A percentile compares a stretch with the other conserved stretches of the same genome.
phyloP scores from a whole-genome alignment of 202 grass and related monocot genomes.

The Hordeum pubiflorum region DNA sequence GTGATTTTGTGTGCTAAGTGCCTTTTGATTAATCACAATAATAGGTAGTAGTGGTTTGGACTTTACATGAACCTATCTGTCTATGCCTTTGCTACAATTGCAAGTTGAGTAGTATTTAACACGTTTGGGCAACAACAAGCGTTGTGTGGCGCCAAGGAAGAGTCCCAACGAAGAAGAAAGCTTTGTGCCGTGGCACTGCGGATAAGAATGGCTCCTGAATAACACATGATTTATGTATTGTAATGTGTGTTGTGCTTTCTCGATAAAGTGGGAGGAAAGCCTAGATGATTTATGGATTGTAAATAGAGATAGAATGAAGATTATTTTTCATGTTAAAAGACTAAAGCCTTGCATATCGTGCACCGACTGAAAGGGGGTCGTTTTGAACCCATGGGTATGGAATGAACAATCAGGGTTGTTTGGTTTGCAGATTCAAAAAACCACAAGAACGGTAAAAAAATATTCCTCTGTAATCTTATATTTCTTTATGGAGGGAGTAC shows the following conservation, averaged over 20 bases:
- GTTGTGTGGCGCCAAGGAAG: constrained; percentile 10
- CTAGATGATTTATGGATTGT: background rate
- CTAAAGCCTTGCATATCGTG: background rate
- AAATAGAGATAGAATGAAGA: background rate
- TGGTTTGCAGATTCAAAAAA: background rate
- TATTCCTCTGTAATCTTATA: no score
- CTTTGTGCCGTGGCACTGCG: background rate
- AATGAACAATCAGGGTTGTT: background rate
- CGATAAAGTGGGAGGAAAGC: no score
- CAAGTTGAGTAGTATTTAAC: constrained; percentile 35
- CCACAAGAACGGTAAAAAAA: background rate
- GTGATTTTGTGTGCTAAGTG: constrained; percentile 40
- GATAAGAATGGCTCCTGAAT: background rate
- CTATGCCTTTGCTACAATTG: constrained; percentile 27
- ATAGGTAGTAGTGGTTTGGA: constrained; percentile 30
- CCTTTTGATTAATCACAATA: constrained; percentile 25
- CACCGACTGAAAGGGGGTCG: background rate
- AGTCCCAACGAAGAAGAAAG: background rate
- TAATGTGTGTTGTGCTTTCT: background rate
- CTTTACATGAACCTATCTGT: constrained; percentile 33
- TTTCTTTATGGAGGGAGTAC: background rate
- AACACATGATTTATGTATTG: background rate
- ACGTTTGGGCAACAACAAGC: background rate
- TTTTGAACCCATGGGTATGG: background rate
- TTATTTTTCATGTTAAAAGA: background rate